Base-by-base conservation (phyloP, 73 alveolate species). In the Uronychia setigera region DNA sequence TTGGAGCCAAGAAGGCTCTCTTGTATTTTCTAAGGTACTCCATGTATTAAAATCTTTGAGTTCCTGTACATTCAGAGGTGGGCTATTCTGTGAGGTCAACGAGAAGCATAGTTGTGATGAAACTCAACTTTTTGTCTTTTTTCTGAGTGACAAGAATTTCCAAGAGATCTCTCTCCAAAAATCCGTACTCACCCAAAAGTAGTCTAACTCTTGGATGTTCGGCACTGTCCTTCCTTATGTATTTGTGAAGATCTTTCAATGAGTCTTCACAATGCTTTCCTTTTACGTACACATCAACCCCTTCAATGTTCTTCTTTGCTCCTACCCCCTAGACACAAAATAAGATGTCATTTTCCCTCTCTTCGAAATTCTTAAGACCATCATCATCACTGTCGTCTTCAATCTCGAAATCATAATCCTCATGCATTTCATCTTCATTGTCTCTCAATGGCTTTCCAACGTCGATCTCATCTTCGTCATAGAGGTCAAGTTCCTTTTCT, bases 121-220 rank as follows among this genome's bases (percentile, higher is more conserved):
- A 95, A 28, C 95, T 77, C 31, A 95, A 91, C 35, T 88, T 88
- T 59, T 92, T 89, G 79, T 95, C 98, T 81, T 92, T 58, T 33
- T 91, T 88, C 60, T 96, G 93, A 78, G 94, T 74, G 33, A 92
- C 77, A 0, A 96, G 94, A 30, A 96, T 87, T 32, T 93, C 92
- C n/a, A 96, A 76, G 26, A 96, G 92, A 77, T 90, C 94, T 34
- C 82, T 85, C 84, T 96, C 90, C 46, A 96, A 60, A 29, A 92
- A 92, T 29, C 80, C 79, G 90, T 94, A 94, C 85, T 94, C 86
- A 0, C 94, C 98, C 30, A 96, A 87, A 30, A 83, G 74, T 29
- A 60, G 33, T 76, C 91, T 86, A 29, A 91, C 94, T 0, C 89
- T 26, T 29, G 99, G 98, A 76, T 89, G 80, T 26, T 84, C 94